Evolutionary conservation across 371 early-diverging fungal species (phyloP).

Genomic region (Mortierella sp.): DNA sequence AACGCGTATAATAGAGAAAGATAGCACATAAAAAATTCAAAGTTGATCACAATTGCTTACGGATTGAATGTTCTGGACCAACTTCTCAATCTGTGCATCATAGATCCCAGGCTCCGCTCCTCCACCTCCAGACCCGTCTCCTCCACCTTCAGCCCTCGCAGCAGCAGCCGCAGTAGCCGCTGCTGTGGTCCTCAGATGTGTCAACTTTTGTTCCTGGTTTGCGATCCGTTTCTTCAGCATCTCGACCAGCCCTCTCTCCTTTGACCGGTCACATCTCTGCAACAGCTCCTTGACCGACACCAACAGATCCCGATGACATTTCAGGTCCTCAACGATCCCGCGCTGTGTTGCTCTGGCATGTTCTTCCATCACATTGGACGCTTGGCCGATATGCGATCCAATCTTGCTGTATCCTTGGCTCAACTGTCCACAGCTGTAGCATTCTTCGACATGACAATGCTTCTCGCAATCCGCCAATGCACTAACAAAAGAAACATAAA

Average conservation of each 20-base stretch:
- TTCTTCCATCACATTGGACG: slow-evolving; percentile 68
- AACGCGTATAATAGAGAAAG: background rate
- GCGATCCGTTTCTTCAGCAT: slow-evolving; percentile 57
- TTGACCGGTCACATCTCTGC: slow-evolving; percentile 38
- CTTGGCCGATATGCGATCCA: slow-evolving; percentile 68
- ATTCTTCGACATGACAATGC: slow-evolving; percentile 73
- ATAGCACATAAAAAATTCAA: too few relatives aligned
- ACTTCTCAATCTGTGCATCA: slow-evolving; percentile 52
- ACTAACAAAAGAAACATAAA: slow-evolving; percentile 44
- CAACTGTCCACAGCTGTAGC: slow-evolving; percentile 70
- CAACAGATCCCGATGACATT: slow-evolving; percentile 77
- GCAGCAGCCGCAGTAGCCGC: slow-evolving; percentile 36
- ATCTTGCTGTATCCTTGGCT: slow-evolving; percentile 72
- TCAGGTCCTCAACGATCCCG: slow-evolving; percentile 76
- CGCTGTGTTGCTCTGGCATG: slow-evolving; percentile 63
- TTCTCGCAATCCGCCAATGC: slow-evolving; percentile 73
- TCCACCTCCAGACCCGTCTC: background rate
- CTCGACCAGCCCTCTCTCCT: slow-evolving; percentile 29
- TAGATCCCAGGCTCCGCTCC: slow-evolving; percentile 16
- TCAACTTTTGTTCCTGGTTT: slow-evolving; percentile 54
- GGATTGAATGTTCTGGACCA: slow-evolving; percentile 16
- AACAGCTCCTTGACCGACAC: slow-evolving; percentile 69
- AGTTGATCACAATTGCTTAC: slow-evolving; percentile 19
- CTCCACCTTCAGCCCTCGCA: slow-evolving; percentile 12
- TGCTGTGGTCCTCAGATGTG: slow-evolving; percentile 23